phyloP scores from a whole-genome alignment of 306 rosid genomes.

The Trichosanthes truncata region DNA sequence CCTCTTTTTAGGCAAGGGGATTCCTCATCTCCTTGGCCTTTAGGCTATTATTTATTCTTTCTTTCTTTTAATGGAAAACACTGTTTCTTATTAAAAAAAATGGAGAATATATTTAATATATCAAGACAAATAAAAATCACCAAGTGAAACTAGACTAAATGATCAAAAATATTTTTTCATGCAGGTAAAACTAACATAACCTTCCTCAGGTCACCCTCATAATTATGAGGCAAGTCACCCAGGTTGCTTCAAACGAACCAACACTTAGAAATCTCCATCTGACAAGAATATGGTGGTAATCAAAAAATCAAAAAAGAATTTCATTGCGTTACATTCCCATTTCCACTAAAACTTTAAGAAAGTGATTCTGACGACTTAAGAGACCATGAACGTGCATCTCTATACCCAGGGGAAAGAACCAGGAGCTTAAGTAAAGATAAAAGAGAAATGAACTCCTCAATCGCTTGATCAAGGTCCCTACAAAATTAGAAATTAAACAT shows the following conservation, averaged over 20 bases:
- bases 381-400: background rate
- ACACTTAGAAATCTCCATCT: background rate
- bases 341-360: too few relatives aligned
- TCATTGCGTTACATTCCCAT: too few relatives aligned
- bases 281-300: too few relatives aligned
- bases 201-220: background rate
- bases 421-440: too few relatives aligned
- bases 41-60: too few relatives aligned
- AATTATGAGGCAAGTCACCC: background rate
- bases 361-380: too few relatives aligned
- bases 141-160: background rate
- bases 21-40: too few relatives aligned
- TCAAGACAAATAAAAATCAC: background rate
- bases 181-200: background rate
- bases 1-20: background rate
- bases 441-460: background rate
- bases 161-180: background rate
- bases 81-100: too few relatives aligned
- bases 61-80: too few relatives aligned
- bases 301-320: too few relatives aligned
- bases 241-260: background rate
- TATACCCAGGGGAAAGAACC: too few relatives aligned
- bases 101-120: background rate
- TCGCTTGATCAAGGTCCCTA: background rate
- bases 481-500: too few relatives aligned